phyloP scores from a whole-genome alignment of 75 land plant species.

The Pinus albicaulis region DNA sequence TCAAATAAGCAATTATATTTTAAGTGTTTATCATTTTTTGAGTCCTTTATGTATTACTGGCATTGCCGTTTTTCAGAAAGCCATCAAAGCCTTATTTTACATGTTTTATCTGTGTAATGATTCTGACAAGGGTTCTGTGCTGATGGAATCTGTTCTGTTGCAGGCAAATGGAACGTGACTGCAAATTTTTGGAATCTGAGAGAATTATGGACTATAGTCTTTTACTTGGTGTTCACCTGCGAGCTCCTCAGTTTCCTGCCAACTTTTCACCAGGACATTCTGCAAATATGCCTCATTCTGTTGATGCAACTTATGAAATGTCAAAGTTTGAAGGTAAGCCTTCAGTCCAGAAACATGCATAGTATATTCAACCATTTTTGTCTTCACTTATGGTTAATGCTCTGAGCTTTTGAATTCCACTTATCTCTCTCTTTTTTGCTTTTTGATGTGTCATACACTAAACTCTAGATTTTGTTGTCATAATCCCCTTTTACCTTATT shows the following conservation, averaged over 20 bases:
- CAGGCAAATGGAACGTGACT: slow-evolving; percentile 80
- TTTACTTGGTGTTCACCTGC: slow-evolving; percentile 68
- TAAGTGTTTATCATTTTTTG: no score
- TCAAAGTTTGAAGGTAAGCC: background rate
- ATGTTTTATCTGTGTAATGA: no score
- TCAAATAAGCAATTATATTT: no score
- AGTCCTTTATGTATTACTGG: no score
- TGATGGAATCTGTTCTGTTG: slow-evolving; percentile 1
- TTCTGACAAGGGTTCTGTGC: background rate
- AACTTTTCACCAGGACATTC: slow-evolving; percentile 28
- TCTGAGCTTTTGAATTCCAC: background rate
- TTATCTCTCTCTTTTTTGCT: background rate
- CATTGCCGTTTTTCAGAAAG: no score
- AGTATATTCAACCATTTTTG: background rate
- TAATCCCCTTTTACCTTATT: background rate
- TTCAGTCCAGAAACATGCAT: background rate
- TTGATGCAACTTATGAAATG: background rate
- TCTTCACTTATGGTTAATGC: background rate
- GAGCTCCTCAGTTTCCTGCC: slow-evolving; percentile 39
- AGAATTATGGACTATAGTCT: slow-evolving; percentile 92
- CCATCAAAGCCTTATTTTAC: no score
- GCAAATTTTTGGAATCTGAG: slow-evolving; percentile 69
- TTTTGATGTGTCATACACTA: background rate
- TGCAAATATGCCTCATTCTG: background rate
- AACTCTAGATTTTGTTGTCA: background rate